These are phyloP conservation scores for Pythium sp. DNA, from an alignment of 352 stramenopile species.

Conservation along the genomic window DNA sequence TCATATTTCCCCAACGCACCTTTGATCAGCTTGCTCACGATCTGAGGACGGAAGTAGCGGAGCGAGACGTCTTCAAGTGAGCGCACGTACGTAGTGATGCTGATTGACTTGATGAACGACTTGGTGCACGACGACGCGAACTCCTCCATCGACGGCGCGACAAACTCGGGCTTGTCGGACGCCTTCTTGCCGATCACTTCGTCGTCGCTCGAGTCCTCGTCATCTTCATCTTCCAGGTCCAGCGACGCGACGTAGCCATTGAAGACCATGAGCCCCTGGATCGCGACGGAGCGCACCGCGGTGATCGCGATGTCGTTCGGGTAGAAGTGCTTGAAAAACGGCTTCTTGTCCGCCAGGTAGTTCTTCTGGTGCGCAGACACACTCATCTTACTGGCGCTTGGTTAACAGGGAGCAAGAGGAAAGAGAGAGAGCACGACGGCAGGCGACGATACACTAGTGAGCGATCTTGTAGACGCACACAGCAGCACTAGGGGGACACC, in stretches of 20 bases:
- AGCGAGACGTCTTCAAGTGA: slow-evolving; percentile 72
- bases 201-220: slow-evolving; percentile 52
- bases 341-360: slow-evolving; percentile 85
- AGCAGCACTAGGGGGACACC: not conserved
- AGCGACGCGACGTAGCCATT: slow-evolving; percentile 78
- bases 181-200: slow-evolving; percentile 29
- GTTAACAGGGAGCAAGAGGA: not conserved
- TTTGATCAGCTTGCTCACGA: slow-evolving; percentile 82
- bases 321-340: slow-evolving; percentile 84
- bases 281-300: slow-evolving; percentile 52
- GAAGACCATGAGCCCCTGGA: slow-evolving; percentile 72
- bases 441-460: not conserved
- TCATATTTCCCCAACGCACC: slow-evolving; percentile 24
- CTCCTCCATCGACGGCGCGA: slow-evolving; percentile 47
- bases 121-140: slow-evolving; percentile 53
- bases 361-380: slow-evolving; percentile 53
- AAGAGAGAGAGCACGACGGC: not conserved
- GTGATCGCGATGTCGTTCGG: slow-evolving; percentile 63
- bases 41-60: slow-evolving; percentile 42
- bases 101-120: slow-evolving; percentile 75
- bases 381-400: slow-evolving; percentile 39
- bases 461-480: not conserved
- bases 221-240: slow-evolving; percentile 59
- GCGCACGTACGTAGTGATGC: slow-evolving; percentile 76
- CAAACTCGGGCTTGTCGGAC: slow-evolving; percentile 41